These are phyloP conservation scores for Entomortierella parvispora DNA, from an alignment of 192 early-diverging fungal genomes.

Conservation along the genomic window DNA sequence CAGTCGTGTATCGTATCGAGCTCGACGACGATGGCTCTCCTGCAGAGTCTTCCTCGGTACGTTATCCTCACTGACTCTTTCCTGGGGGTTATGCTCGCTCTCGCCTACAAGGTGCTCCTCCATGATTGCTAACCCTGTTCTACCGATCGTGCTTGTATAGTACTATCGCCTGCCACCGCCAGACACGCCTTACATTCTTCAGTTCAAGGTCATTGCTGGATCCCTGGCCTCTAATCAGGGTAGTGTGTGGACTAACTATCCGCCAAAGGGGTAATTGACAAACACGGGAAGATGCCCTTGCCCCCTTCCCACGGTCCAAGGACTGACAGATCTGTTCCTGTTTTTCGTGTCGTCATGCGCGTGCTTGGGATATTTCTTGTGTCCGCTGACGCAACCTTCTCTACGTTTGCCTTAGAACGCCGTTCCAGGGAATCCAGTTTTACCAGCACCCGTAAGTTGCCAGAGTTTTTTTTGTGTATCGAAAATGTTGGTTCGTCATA, in stretches of 20 bases:
- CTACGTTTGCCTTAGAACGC: conserved; percentile 56
- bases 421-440: conserved; percentile 35
- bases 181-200: conserved; percentile 70
- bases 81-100: no score
- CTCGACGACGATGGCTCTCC: conserved; percentile 56
- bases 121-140: no score
- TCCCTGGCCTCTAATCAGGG: conserved; percentile 76
- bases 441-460: conserved; percentile 47
- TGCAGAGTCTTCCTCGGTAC: conserved; percentile 38
- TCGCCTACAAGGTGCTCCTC: no score
- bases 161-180: conserved; percentile 83
- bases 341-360: not conserved
- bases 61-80: no score
- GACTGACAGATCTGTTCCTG: no score
- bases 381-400: conserved; percentile 13
- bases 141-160: conserved; percentile 65
- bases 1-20: conserved; percentile 40
- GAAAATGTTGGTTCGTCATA: no score
- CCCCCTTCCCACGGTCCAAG: conserved; percentile 41
- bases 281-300: not conserved
- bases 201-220: conserved; percentile 85
- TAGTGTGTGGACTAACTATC: conserved; percentile 90
- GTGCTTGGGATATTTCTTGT: not conserved
- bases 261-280: conserved; percentile 68
- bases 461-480: no score